These are phyloP conservation scores for Castanospermum australe DNA, from an alignment of 306 rosid species.

Conservation along the genomic window DNA sequence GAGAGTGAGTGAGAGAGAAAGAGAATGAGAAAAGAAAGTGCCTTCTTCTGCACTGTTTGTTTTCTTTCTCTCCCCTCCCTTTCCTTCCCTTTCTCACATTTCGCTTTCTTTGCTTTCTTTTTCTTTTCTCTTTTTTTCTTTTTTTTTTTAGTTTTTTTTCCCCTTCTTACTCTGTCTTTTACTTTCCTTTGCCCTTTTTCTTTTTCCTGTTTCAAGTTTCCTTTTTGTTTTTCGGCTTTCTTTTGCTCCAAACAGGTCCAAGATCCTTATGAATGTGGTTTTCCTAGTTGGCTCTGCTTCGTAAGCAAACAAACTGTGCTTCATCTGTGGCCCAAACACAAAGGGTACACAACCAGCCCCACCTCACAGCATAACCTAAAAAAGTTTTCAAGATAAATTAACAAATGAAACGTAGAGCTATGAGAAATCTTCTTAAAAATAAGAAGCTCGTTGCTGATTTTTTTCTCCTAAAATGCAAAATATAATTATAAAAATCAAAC, in stretches of 20 bases:
- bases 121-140: slow-evolving; percentile 21
- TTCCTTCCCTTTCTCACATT: slow-evolving; percentile 32
- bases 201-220: slow-evolving; percentile 57
- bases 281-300: slow-evolving; percentile 35
- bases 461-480: too few species aligned
- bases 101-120: slow-evolving; percentile 41
- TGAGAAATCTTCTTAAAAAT: too few species aligned
- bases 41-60: not conserved
- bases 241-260: slow-evolving; percentile 40
- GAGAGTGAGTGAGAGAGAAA: not conserved
- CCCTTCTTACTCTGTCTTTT: slow-evolving; percentile 30
- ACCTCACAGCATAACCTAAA: slow-evolving; percentile 23
- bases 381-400: too few species aligned
- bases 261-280: slow-evolving; percentile 9
- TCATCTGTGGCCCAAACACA: slow-evolving; percentile 26
- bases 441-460: too few species aligned
- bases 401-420: too few species aligned
- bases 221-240: slow-evolving; percentile 68
- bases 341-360: slow-evolving; percentile 15
- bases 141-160: slow-evolving; percentile 2
- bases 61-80: too few species aligned
- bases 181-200: slow-evolving; percentile 56
- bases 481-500: too few species aligned
- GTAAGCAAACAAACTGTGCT: slow-evolving; percentile 23
- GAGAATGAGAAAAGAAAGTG: not conserved